Base-by-base conservation (phyloP, 2,329 filamentous ascomycete species). In the Cladosporium sp. region DNA sequence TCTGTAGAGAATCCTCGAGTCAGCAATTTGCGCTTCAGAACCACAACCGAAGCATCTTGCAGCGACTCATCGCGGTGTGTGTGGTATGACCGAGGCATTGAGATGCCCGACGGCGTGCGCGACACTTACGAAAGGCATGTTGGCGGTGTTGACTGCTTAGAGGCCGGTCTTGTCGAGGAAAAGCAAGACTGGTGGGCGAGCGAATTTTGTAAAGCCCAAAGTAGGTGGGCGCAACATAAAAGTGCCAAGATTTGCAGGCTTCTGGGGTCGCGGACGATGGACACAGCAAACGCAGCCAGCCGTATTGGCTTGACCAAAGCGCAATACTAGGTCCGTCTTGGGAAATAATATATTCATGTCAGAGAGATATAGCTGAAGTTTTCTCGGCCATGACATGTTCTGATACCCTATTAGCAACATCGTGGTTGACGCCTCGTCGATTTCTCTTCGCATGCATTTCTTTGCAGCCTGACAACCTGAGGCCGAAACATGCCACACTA, bases 21-120 rank as follows among this genome's bases (percentile, higher is more conserved):
- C 91, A 96, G 92, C 92, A 96, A 96, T 96, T 96, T 84, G 84
- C 91, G 90, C 91, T 96, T 96, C 91, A 96, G 91, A 77, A 52
- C 56, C 73, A 74, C 76, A 75, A 88, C 88, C 91, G 92, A 96
- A 96, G 90, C 90, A 95, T 89, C 89, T 96, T 96, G 92, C 89
- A 82, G 79, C 79, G 88, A 93, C 87, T 87, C 86, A 44, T 45
- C 39, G 40, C 44, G 45, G 45, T 37, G 39, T 34, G 41, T 34
- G 40, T 41, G 30, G 47, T 27, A 24, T 53, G 41, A 32, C 34
- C 39, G 19, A 18, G 40, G 13, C 24, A 24, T 24, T 30, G 12
- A 17, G 37, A 11, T 27, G 32, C 29, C 44, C 38, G 44, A 27
- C 32, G 27, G 39, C 18, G 39, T 22, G 61, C 54, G 64, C 54